Conservation (phyloP, 768 basidiomycete species). For the Nidula microcarpa region DNA sequence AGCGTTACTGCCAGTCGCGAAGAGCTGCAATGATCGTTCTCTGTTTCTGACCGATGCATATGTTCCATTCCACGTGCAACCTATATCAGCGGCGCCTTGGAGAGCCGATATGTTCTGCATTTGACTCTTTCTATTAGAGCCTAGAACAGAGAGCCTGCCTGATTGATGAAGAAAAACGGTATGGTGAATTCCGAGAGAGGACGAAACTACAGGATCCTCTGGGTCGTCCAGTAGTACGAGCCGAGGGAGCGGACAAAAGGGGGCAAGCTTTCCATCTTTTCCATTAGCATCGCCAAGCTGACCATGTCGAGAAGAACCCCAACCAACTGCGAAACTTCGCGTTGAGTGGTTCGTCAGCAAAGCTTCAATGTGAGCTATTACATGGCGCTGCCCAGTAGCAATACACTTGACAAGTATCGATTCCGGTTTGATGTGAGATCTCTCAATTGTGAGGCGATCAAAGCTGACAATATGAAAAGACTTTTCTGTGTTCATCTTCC, state of each 20-base stretch:
- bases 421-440: conserved; percentile 14
- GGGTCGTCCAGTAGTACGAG: conserved; percentile 27
- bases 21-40: conserved; percentile 14
- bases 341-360: conserved; percentile 14
- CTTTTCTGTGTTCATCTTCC: conserved; percentile 8
- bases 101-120: conserved; percentile 31
- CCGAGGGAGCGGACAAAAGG: conserved; percentile 27
- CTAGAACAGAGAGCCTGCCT: conserved; percentile 49
- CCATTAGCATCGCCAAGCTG: conserved; percentile 57
- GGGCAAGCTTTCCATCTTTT: conserved; percentile 13
- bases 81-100: conserved; percentile 28
- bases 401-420: conserved; percentile 37
- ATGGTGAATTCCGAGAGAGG: conserved; percentile 40
- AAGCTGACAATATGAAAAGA: conserved; percentile 41
- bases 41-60: conserved; percentile 35
- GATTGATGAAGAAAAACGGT: conserved; percentile 54
- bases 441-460: conserved; percentile 28
- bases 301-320: conserved; percentile 85
- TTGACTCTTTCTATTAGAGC: conserved; percentile 73
- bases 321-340: conserved; percentile 51
- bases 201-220: conserved; percentile 25
- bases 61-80: conserved; percentile 82
- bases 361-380: conserved; percentile 42
- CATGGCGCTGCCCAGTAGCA: conserved; percentile 70
- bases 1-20: conserved; percentile 53